Evolutionary conservation across 2,329 filamentous ascomycete genomes (phyloP).

Genomic region (Paraphoma sp.): DNA sequence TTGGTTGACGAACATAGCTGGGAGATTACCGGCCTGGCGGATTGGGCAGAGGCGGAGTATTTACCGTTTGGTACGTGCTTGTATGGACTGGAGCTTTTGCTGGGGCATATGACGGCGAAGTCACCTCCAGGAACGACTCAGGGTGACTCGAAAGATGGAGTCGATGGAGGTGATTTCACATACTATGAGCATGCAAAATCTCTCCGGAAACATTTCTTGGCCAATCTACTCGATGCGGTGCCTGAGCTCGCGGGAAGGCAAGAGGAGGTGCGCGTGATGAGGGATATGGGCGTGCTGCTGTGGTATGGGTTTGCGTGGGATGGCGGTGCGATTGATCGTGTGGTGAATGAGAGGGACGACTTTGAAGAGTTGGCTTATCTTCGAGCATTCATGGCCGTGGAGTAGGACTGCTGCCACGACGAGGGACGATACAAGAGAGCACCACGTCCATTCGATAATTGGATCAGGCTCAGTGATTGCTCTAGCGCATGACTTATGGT

Average conservation of each 20-base stretch:
- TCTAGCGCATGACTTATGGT: neutral
- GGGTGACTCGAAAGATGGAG: too few relatives aligned
- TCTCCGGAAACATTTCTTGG: constrained; percentile 62
- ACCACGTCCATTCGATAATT: too few relatives aligned
- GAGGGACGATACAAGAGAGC: too few relatives aligned
- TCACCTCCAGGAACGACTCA: neutral
- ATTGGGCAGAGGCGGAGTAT: constrained; percentile 70
- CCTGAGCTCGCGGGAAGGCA: constrained; percentile 45
- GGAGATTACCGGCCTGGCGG: constrained; percentile 61
- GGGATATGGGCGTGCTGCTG: constrained; percentile 63
- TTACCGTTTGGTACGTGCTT: constrained; percentile 66
- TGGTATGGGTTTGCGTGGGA: constrained; percentile 72
- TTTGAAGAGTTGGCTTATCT: constrained; percentile 61
- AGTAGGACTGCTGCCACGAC: neutral
- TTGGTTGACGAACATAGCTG: constrained; percentile 57
- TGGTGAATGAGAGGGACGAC: constrained; percentile 61
- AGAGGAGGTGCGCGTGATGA: constrained; percentile 52
- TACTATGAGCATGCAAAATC: constrained; percentile 59
- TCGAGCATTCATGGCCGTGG: constrained; percentile 45
- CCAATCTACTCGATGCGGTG: constrained; percentile 43
- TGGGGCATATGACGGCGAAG: constrained; percentile 54
- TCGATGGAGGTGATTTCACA: constrained; percentile 15
- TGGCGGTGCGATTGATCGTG: constrained; percentile 64
- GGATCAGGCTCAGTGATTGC: too few relatives aligned
- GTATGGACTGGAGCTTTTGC: constrained; percentile 67